Base-by-base conservation (phyloP, 2,329 filamentous ascomycete genomes). In the Fusarium udum region DNA sequence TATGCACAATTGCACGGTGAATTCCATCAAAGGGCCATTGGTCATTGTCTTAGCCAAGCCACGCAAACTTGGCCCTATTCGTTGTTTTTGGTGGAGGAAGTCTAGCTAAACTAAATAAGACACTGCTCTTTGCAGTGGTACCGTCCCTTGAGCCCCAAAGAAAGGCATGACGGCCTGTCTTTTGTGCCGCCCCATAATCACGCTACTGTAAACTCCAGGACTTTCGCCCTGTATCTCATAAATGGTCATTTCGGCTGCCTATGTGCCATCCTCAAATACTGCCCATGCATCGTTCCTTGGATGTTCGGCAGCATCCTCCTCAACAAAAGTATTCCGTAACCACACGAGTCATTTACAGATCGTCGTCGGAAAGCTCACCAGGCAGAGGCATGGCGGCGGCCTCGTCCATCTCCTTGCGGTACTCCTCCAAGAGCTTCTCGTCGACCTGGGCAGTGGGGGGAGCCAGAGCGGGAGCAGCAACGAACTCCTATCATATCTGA, bases 361-460 rank as follows among this genome's bases (percentile, higher is more conserved):
- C 87, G 70, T 91, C 89, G 77, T 94, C 91, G 79, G 97, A 95
- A 77, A 97, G 93, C 90, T 98, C 96, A 81, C 95, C 95, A 77
- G 96, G 96, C 80, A 99, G 93, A 80, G 96, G 95, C 91, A 93
- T 91, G 74, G 88, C 79, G 73, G 92, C 91, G 74, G 96, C 96
- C 57, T 88, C 89, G 71, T 90, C 85, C 94, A 99, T 97, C 89
- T 99, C 96, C 85, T 92, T 87, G 84, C 92, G 87, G 89, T 97
- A 97, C 87, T 94, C 84, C 78, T 90, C 88, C 80, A 98, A 89
- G 75, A 97, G 92, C 63, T 87, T 89, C 85, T 93, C 89, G 86
- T 98, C 94, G 85, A 99, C 94, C 82, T 92, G 87, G 79, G 95
- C 94, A 83, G 96, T 95, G 72, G 96, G 95, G 79, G 96, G 96